phyloP scores from a whole-genome alignment of 305 asterid genomes.

The Fraxinus floribunda region DNA sequence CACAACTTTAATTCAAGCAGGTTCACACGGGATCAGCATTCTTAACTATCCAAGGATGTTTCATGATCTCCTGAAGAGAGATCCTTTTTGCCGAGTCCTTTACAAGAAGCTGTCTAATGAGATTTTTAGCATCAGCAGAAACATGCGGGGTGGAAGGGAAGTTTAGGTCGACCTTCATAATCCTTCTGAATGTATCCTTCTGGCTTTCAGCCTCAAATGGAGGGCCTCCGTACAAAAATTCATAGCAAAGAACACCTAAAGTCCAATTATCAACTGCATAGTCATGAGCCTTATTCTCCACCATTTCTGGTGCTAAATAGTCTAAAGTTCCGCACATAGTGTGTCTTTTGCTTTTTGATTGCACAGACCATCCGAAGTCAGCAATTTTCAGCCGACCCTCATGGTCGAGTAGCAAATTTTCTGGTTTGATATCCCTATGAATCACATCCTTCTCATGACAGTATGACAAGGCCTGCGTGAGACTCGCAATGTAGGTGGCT shows the following conservation, averaged over 20 bases:
- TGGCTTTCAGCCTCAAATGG: constrained; percentile 93
- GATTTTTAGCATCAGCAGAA: constrained; percentile 72
- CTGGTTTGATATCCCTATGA: constrained; percentile 97
- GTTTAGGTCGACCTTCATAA: constrained; percentile 76
- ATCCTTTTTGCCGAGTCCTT: constrained; percentile 85
- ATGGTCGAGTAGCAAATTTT: constrained; percentile 87
- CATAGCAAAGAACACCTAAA: constrained; percentile 82
- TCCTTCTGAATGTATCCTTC: constrained; percentile 77
- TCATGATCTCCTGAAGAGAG: constrained; percentile 66
- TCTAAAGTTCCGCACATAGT: constrained; percentile 97
- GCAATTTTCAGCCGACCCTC: constrained; percentile 96
- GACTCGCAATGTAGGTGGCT: constrained; percentile 75
- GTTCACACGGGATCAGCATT: constrained; percentile 48
- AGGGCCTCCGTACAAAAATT: constrained; percentile 77
- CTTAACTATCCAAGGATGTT: constrained; percentile 78
- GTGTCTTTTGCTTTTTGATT: constrained; percentile 72
- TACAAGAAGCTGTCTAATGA: constrained; percentile 88
- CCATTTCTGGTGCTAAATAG: constrained; percentile 98
- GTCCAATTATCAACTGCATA: constrained; percentile 96
- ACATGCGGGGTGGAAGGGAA: constrained; percentile 65
- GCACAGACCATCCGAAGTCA: constrained; percentile 98
- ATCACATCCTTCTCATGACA: constrained; percentile 86
- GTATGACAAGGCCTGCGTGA: constrained; percentile 75
- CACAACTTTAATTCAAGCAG: constrained; percentile 31
- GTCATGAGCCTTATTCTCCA: constrained; percentile 86